phyloP scores from a whole-genome alignment of 2,329 filamentous ascomycete species.

The Aspergillus fijiensis region DNA sequence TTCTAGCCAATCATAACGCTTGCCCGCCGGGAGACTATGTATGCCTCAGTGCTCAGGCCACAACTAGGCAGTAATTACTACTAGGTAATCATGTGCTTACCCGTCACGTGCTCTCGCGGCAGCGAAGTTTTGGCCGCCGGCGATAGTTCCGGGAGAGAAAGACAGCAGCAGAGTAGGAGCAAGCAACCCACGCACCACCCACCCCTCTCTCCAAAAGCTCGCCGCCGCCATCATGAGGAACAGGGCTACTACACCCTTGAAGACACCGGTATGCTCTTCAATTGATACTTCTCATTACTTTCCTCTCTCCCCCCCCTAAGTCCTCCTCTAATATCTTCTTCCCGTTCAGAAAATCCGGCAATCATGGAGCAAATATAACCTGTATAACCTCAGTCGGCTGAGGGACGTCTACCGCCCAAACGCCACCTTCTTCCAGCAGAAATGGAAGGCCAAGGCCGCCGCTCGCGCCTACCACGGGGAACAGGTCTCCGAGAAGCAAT shows the following conservation, averaged over 20 bases:
- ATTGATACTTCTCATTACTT: background rate
- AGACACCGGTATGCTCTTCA: constrained; percentile 34
- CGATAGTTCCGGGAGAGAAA: constrained; percentile 9
- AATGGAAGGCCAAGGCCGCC: constrained; percentile 86
- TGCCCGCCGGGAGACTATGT: background rate
- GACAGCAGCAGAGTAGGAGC: constrained; percentile 11
- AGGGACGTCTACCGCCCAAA: constrained; percentile 45
- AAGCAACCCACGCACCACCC: constrained; percentile 6
- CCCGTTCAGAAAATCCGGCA: constrained; percentile 76
- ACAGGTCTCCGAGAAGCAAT: constrained; percentile 87
- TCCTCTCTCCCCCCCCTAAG: background rate
- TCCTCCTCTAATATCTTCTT: constrained; percentile 9
- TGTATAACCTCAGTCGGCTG: constrained; percentile 76
- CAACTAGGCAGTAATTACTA: background rate
- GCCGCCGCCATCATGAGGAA: constrained; percentile 44
- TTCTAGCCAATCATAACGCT: constrained; percentile 14
- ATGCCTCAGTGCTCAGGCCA: constrained; percentile 18
- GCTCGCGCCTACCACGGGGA: constrained; percentile 91
- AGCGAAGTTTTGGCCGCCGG: constrained; percentile 34
- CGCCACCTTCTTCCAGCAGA: constrained; percentile 92
- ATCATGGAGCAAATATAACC: constrained; percentile 96
- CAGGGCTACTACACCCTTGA: constrained; percentile 44
- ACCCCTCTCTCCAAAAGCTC: constrained; percentile 10
- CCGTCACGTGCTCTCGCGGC: constrained; percentile 27
- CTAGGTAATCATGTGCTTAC: constrained; percentile 4